Evolutionary conservation across 2,329 filamentous ascomycete species (phyloP), one percentile per base, ranked within the genome.

Genomic region (Botrytis aclada): DNA sequence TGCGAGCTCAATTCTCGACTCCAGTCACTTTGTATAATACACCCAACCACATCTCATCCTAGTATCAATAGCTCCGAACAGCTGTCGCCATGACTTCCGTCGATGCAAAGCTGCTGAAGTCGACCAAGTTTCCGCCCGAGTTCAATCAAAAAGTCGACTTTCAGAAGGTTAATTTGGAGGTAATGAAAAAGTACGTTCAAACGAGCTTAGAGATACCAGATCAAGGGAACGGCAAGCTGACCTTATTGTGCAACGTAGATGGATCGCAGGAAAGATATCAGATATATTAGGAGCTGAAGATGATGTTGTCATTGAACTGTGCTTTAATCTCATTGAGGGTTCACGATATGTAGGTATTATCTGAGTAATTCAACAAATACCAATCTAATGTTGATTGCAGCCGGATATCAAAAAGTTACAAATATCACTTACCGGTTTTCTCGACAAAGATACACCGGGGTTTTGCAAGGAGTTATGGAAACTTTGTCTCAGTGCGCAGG

Each of bases 121-220:
- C 91, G 82, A 98, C 95, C 72, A 98, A 97, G 81, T 98, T 98
- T 76, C 96, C 96, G 63, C 88, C 91, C 12, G 94, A 98, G 81
- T 99, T 98, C 84, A 95, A 89, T 81, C 90, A 93, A 81, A 98
- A 98, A 85, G 96, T 99, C 76, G 95, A 99, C 85, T 97, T 97
- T 89, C 89, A 91, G 78, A 98, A 98, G 85, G 94, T 99, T 83
- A 98, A 99, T 81, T 86, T 97, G 69, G 94, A 97, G 82, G 93
- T 99, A 72, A 97, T 99, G 90, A 98, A 98, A 87, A 97, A 96
- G 93, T 97, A 81, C 80, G 90, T 84, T 74, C 54, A 70, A 67
- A 70, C n/a, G 10, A 54, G 72, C 75, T 70, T 79, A 43, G 29
- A 56, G 25, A 39, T 56, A 51, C 63, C 75, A 70, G 62, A 63